Conservation (phyloP, 352 stramenopile species). For the Phytophthora citricola region DNA sequence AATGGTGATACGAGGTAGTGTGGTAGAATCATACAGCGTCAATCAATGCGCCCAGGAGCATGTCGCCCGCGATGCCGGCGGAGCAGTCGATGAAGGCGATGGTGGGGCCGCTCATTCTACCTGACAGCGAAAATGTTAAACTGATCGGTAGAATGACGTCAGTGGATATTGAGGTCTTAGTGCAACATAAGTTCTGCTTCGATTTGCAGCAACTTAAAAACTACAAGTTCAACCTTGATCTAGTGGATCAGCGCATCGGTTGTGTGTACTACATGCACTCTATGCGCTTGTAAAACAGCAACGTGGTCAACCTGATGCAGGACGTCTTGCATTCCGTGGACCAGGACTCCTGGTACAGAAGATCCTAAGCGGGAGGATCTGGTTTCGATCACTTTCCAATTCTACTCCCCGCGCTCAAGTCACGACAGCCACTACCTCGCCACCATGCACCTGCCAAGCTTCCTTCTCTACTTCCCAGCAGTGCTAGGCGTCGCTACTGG, state of each 20-base stretch:
- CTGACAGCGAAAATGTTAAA: conserved; percentile 1
- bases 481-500: background rate
- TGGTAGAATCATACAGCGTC: conserved; percentile 67
- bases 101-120: conserved; percentile 23
- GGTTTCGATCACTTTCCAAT: background rate
- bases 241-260: background rate
- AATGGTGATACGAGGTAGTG: background rate
- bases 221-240: background rate
- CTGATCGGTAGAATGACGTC: conserved; percentile 3
- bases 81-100: conserved; percentile 90
- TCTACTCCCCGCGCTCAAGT: background rate
- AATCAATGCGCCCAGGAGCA: conserved; percentile 90
- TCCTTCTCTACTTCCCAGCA: conserved; percentile 1
- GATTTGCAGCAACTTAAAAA: conserved; percentile 10
- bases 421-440: background rate
- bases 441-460: conserved; percentile 7
- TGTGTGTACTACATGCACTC: background rate
- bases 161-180: conserved; percentile 7
- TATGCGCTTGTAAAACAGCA: background rate
- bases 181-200: conserved; percentile 6
- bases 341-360: no score
- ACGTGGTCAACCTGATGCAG: no score
- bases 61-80: conserved; percentile 90
- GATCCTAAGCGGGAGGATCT: no score
- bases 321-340: no score